Percentiles rank a stretch among this genome's conserved stretches.
Evolutionary conservation across 345 rosid species (phyloP).

Genomic region (Syzygium jambos): DNA sequence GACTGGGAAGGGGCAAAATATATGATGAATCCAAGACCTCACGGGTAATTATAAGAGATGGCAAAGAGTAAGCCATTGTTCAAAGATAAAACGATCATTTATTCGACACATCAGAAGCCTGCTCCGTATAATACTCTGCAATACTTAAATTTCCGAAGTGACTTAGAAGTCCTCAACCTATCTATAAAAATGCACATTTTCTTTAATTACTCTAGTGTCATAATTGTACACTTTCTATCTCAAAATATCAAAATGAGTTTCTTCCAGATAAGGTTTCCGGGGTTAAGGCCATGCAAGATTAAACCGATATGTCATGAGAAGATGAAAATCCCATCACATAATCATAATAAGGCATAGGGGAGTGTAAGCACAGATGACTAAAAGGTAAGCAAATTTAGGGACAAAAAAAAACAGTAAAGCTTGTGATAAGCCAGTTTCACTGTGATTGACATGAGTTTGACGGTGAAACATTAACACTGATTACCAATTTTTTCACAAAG

Average conservation of each 20-base stretch:
- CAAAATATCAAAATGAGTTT: background rate
- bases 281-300: background rate
- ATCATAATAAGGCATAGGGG: background rate
- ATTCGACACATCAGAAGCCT: background rate
- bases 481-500: background rate
- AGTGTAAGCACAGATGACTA: background rate
- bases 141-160: background rate
- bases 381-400: background rate
- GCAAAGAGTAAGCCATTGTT: background rate
- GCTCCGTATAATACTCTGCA: background rate
- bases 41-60: background rate
- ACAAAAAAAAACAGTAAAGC: background rate
- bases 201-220: background rate
- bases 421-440: background rate
- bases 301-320: background rate
- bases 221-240: background rate
- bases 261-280: background rate
- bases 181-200: background rate
- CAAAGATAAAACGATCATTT: background rate
- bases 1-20: too few relatives aligned
- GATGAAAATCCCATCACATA: background rate
- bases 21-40: background rate
- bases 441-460: background rate
- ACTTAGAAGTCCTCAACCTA: background rate
- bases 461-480: background rate